phyloP scores from a whole-genome alignment of 2,329 filamentous ascomycete genomes.

The Xenoacremonium recifei region DNA sequence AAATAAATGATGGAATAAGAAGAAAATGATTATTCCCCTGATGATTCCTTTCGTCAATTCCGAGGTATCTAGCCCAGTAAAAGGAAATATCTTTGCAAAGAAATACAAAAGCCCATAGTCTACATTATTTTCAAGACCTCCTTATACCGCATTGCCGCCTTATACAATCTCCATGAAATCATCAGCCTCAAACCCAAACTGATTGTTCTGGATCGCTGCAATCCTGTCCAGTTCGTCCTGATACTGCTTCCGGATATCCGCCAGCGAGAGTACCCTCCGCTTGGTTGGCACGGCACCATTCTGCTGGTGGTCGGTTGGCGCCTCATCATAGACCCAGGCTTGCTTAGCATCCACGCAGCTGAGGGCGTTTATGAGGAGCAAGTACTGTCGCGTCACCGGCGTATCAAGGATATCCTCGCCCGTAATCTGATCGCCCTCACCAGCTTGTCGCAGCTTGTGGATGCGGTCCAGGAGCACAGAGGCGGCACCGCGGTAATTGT shows the following conservation, averaged over 20 bases:
- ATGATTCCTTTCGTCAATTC: conserved; percentile 25
- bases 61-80: conserved; percentile 30
- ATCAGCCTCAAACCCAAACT: conserved; percentile 71
- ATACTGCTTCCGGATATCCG: conserved; percentile 85
- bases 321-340: conserved; percentile 70
- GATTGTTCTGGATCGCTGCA: conserved; percentile 81
- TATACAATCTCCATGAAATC: conserved; percentile 54
- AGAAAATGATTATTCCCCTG: conserved; percentile 24
- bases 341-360: conserved; percentile 77
- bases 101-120: conserved; percentile 24
- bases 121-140: conserved; percentile 16
- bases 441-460: conserved; percentile 57
- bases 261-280: conserved; percentile 79
- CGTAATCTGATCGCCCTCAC: conserved; percentile 56
- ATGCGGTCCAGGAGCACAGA: conserved; percentile 62
- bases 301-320: conserved; percentile 20
- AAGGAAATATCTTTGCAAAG: conserved; percentile 14
- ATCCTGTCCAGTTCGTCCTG: conserved; percentile 86
- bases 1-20: no score
- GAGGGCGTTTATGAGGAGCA: conserved; percentile 91
- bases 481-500: conserved; percentile 80
- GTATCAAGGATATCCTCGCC: conserved; percentile 60
- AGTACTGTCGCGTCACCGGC: conserved; percentile 69
- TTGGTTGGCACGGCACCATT: conserved; percentile 38
- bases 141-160: no score